Conservation (phyloP, 306 rosid genomes). For the Medicago arabica region DNA sequence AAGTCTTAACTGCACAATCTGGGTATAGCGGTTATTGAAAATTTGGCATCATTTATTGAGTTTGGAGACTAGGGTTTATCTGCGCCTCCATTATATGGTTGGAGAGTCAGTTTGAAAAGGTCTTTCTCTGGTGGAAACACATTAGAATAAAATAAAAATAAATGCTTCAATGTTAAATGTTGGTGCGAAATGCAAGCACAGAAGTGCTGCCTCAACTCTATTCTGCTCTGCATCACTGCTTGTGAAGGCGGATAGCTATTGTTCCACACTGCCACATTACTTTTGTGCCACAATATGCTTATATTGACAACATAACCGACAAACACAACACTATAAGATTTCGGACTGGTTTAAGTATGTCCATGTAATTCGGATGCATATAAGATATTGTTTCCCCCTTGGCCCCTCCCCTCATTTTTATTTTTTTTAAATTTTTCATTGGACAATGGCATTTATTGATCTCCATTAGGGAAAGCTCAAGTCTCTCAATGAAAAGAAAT, state of each 20-base stretch:
- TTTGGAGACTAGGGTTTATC: conserved; percentile 10
- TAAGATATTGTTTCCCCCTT: background rate
- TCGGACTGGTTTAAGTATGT: background rate
- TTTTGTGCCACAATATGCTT: background rate
- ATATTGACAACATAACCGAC: background rate
- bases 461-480: background rate
- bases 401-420: background rate
- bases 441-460: background rate
- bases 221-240: background rate
- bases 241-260: background rate
- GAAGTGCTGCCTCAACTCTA: background rate
- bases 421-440: background rate
- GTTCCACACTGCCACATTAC: background rate
- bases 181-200: background rate
- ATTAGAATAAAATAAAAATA: conserved; percentile 15
- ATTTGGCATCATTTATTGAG: background rate
- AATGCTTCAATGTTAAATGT: background rate
- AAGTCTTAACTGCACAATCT: background rate
- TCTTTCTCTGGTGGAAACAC: background rate
- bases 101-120: conserved; percentile 6
- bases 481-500: background rate
- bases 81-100: background rate
- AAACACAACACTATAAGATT: background rate
- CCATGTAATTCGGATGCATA: background rate
- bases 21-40: background rate